These are phyloP conservation scores for Cytospora paraplurivora DNA, from an alignment of 2,329 filamentous ascomycete genomes.

Conservation along the genomic window DNA sequence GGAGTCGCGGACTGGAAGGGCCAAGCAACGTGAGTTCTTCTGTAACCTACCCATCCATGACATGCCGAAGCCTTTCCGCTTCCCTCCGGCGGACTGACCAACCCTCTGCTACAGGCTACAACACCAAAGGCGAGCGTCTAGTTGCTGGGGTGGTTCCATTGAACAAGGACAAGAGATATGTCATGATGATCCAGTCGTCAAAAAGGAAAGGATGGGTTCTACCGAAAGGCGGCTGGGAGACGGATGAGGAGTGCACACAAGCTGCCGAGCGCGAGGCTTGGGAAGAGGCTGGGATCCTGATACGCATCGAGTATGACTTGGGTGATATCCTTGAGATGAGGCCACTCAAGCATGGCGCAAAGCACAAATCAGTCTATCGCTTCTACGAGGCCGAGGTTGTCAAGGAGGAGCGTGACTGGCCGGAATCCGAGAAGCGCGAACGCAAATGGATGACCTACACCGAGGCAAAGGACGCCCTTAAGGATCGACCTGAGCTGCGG, in stretches of 20 bases:
- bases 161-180: slow-evolving; percentile 80
- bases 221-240: slow-evolving; percentile 97
- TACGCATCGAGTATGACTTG: slow-evolving; percentile 81
- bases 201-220: slow-evolving; percentile 92
- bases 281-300: slow-evolving; percentile 94
- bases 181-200: slow-evolving; percentile 91
- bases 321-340: slow-evolving; percentile 84
- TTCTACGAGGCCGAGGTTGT: slow-evolving; percentile 90
- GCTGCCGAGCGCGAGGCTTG: slow-evolving; percentile 90
- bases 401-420: slow-evolving; percentile 85
- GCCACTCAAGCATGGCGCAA: slow-evolving; percentile 70
- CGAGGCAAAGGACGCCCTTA: slow-evolving; percentile 77
- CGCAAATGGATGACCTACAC: slow-evolving; percentile 87
- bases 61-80: slow-evolving; percentile 19
- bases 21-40: slow-evolving; percentile 74
- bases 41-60: slow-evolving; percentile 32
- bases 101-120: slow-evolving; percentile 70
- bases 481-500: slow-evolving; percentile 79
- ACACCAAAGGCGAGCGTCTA: slow-evolving; percentile 85
- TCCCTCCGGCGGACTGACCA: slow-evolving; percentile 41
- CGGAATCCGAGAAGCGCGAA: slow-evolving; percentile 88
- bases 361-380: slow-evolving; percentile 69
- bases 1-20: slow-evolving; percentile 75
- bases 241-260: slow-evolving; percentile 83
- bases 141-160: slow-evolving; percentile 94